Conservation (phyloP, 1,284 basidiomycete genomes). For the Papiliotrema terrestris region DNA sequence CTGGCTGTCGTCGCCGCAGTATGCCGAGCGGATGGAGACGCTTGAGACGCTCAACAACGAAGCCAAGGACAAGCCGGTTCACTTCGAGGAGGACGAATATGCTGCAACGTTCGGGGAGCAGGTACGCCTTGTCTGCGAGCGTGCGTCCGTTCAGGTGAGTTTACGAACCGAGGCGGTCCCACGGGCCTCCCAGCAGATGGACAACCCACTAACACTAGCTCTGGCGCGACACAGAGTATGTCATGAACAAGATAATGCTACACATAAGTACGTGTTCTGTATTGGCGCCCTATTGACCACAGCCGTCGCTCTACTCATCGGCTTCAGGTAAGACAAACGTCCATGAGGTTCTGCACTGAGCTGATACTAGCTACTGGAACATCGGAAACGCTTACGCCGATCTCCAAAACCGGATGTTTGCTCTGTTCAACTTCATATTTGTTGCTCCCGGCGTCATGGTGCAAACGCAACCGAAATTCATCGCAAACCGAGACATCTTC, state of each 20-base stretch:
- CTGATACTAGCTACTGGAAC: constrained; percentile 31
- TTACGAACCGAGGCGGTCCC: neutral
- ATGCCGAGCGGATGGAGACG: constrained; percentile 42
- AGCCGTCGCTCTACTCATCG: constrained; percentile 37
- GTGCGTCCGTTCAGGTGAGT: constrained; percentile 23
- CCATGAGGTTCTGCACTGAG: neutral
- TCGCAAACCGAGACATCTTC: constrained; percentile 45
- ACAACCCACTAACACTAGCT: constrained; percentile 22
- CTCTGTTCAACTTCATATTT: constrained; percentile 45
- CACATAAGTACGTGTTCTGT: constrained; percentile 4
- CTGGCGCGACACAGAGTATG: constrained; percentile 42
- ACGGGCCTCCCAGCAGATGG: too few relatives aligned
- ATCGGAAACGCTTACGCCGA: constrained; percentile 28
- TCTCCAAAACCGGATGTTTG: constrained; percentile 33
- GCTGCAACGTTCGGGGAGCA: constrained; percentile 34
- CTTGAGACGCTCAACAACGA: constrained; percentile 46
- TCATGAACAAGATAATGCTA: constrained; percentile 32
- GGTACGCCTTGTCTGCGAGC: constrained; percentile 31
- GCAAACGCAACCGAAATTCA: constrained; percentile 48
- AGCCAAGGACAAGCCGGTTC: neutral
- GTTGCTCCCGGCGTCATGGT: constrained; percentile 45
- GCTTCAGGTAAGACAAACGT: constrained; percentile 28
- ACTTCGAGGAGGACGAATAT: constrained; percentile 28
- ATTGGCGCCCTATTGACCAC: neutral
- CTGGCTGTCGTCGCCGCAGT: constrained; percentile 57